Evolutionary conservation across 306 rosid genomes (phyloP).

Genomic region (Inga leiocalycina): DNA sequence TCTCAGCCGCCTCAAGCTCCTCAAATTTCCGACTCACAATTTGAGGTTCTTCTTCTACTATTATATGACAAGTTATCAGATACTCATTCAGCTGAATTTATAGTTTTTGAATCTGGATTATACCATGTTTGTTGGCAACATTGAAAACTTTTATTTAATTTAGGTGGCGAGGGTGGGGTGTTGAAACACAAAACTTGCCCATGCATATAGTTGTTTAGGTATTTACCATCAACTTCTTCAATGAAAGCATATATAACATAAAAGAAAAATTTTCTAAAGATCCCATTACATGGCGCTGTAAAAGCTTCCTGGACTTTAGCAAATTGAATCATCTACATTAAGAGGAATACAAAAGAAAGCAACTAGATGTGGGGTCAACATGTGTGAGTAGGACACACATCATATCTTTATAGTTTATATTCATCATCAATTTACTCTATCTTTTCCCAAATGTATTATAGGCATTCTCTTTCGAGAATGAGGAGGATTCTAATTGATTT

Average conservation of each 20-base stretch:
- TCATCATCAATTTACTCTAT: no score
- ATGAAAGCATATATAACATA: not conserved
- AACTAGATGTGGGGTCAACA: not conserved
- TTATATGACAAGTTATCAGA: not conserved
- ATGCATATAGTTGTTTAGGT: not conserved
- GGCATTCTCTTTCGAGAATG: not conserved
- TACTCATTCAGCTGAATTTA: constrained; percentile 22
- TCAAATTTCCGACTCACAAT: constrained; percentile 47
- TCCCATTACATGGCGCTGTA: not conserved
- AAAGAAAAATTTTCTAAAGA: not conserved
- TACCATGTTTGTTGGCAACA: constrained; percentile 31
- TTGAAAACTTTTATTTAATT: not conserved
- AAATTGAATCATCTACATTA: not conserved
- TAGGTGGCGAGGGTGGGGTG: not conserved
- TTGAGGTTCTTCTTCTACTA: constrained; percentile 55
- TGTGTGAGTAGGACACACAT: not conserved
- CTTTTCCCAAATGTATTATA: not conserved
- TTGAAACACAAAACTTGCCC: not conserved
- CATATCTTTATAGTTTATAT: not conserved
- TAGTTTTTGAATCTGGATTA: constrained; percentile 20
- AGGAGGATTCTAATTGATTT: not conserved
- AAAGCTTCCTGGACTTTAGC: not conserved
- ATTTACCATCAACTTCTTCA: not conserved
- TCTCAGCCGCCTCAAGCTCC: constrained; percentile 49
- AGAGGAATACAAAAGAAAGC: not conserved